Evolutionary conservation across 176 grass and related monocot genomes (phyloP), one percentile per base, ranked within the genome.

Genomic region (Zea luxurians): DNA sequence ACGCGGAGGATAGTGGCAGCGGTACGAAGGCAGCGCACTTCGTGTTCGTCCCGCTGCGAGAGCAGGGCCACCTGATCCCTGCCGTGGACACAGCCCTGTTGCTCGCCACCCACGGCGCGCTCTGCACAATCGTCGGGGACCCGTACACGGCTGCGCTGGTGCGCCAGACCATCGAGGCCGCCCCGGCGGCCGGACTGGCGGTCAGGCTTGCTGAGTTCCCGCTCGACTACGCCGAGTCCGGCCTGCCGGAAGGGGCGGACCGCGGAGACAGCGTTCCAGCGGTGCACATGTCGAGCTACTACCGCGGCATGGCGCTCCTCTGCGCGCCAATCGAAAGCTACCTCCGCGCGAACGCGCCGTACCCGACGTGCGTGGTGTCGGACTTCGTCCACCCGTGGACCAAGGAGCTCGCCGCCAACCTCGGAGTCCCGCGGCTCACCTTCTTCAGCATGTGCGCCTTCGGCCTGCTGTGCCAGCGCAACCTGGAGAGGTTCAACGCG

Each of bases 301-400:
- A 68, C 60, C 6, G 3, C 10, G 85, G 74, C 35, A 11, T 73
- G 68, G 42, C 61, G 49, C 80, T 83, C 34, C 80, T 83, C n/a
- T n/a, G 49, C 41, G 50, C 2, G 18, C 85, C 85, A 1, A 64
- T 87, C n/a, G 74, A 87, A 49, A 7, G 42, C 35, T 47, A 87
- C 74, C 80, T 87, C 68, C 85, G 80, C 50, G 34, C 66, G 8
- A 48, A 47, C 48, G 55, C 65, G 34, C 82, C 78, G 36, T 75
- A 35, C 46, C 89, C 89, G 37, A 81, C 78, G 36, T 92, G 93
- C 87, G 66, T 96, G 18, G 84, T 96, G 2, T 46, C 82, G 4
- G 89, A 96, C 57, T 80, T 86, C 84, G 64, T 66, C 84, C 83
- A 90, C 59, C 54, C 81, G 1, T 92, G 87, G 93, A 90, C 89